Base-by-base conservation (phyloP, 192 early-diverging fungal species). In the Entomortierella lignicola region DNA sequence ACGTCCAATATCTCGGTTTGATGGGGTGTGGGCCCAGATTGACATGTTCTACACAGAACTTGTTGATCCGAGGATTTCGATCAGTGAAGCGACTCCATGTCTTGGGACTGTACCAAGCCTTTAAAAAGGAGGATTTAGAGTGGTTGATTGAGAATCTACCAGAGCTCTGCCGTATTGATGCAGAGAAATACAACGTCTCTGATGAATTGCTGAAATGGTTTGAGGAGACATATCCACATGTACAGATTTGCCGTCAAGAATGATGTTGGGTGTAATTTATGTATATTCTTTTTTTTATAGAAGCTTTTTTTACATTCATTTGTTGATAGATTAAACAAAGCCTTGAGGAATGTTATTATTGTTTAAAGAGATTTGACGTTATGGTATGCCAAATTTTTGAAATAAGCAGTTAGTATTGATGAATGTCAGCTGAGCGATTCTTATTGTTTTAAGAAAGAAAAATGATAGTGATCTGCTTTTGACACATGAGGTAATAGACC, bases 151-250 rank as follows among this genome's bases (percentile, higher is more conserved):
- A 79, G 30, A 48, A 25, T 2, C 29, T 79, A 18, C 75, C 75
- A 20, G 75, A 79, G 52, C 37, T 79, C 12, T 70, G 75, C 31
- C 60, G 75, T 0, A 70, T 79, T 8, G 75, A 79, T 70, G 75
- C 75, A 2, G 75, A 79, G 31, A 56, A 70, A 56, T 79, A 79
- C 27, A 69, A 79, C 21, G 42, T 79, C 6, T 79, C 75, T 3
- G 63, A 79, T 23, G 62, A 70, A 17, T 21, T 70, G 4, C 20
- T 79, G 20, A 54, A 52, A 7, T 69, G 62, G 62, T 55, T 70
- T 20, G 54, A 54, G 31, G 25, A 17, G 21, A 48, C 57, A 21
- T 58, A 63, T 27, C 60, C 66, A 18, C 43, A 59, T 39, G 61
- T 77, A 0, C 65, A 60, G 32, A 63, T 77, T 26, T 57, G 55